A percentile compares a stretch with the other conserved stretches of the same genome.
These are phyloP conservation scores for Ophiocordyceps camponoti-leonardi DNA, from an alignment of 2,329 filamentous ascomycete species.

Conservation along the genomic window DNA sequence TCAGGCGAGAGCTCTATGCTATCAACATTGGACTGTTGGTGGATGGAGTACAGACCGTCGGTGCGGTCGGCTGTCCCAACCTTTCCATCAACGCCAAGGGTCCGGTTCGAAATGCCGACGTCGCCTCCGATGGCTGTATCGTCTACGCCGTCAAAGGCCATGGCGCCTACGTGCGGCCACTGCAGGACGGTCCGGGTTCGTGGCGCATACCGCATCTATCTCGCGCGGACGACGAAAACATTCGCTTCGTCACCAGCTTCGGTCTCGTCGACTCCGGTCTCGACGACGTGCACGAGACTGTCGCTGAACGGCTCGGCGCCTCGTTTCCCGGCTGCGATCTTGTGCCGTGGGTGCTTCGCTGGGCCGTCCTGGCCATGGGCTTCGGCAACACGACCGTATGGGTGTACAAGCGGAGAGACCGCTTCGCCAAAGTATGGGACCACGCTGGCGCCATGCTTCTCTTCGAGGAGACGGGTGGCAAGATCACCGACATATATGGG, in stretches of 20 bases:
- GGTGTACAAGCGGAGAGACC: slow-evolving; percentile 31
- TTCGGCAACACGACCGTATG: slow-evolving; percentile 36
- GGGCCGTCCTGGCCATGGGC: slow-evolving; percentile 33
- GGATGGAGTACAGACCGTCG: slow-evolving; percentile 30
- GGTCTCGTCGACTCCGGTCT: slow-evolving; percentile 29
- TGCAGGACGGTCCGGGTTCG: slow-evolving; percentile 11
- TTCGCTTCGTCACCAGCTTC: slow-evolving; percentile 30
- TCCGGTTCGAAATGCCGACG: slow-evolving; percentile 23
- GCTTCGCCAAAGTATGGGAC: slow-evolving; percentile 40
- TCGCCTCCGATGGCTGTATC: slow-evolving; percentile 27
- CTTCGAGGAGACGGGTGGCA: slow-evolving; percentile 38
- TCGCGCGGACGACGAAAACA: slow-evolving; percentile 2
- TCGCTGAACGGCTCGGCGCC: slow-evolving; percentile 24
- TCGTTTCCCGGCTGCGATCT: slow-evolving; percentile 31
- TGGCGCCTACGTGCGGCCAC: slow-evolving; percentile 28
- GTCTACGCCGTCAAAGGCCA: slow-evolving; percentile 30
- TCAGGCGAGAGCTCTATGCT: slow-evolving; percentile 35
- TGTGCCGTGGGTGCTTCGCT: slow-evolving; percentile 39
- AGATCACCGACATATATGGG: slow-evolving; percentile 36
- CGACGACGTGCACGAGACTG: slow-evolving; percentile 25
- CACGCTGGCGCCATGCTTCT: slow-evolving; percentile 42
- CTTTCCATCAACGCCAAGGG: slow-evolving; percentile 19
- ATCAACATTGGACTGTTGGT: slow-evolving; percentile 37
- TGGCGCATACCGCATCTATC: slow-evolving; percentile 16
- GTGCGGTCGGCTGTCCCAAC: slow-evolving; percentile 31